phyloP scores from a whole-genome alignment of 192 early-diverging fungal species.

The Oehlia diaphana region DNA sequence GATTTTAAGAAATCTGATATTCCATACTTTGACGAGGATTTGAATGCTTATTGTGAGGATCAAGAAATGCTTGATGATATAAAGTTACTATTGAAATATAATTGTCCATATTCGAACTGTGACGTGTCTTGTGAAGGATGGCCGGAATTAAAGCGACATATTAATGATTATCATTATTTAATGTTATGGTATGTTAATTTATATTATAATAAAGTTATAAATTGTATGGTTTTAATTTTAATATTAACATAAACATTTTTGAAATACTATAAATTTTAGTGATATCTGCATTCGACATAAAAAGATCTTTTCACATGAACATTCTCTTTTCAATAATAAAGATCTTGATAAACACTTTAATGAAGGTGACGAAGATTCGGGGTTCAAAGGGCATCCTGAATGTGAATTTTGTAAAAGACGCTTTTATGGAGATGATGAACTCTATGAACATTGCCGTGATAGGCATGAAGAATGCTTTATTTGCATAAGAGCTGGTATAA shows the following conservation, averaged over 20 bases:
- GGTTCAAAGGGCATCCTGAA: slow-evolving; percentile 83
- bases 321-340: slow-evolving; percentile 76
- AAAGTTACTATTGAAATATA: slow-evolving; percentile 73
- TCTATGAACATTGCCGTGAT: slow-evolving; percentile 92
- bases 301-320: slow-evolving; percentile 93
- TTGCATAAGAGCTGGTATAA: slow-evolving; percentile 70
- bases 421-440: slow-evolving; percentile 91
- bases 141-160: slow-evolving; percentile 83
- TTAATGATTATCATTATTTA: slow-evolving; percentile 70
- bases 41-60: slow-evolving; percentile 76
- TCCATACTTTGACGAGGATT: slow-evolving; percentile 62
- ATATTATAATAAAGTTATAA: neutral
- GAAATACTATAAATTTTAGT: slow-evolving; percentile 41
- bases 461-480: slow-evolving; percentile 95
- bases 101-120: slow-evolving; percentile 87
- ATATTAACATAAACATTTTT: neutral
- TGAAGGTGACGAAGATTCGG: slow-evolving; percentile 67
- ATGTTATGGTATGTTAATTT: slow-evolving; percentile 65
- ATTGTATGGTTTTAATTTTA: neutral
- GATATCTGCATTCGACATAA: slow-evolving; percentile 88
- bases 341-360: slow-evolving; percentile 77
- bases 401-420: slow-evolving; percentile 84
- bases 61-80: slow-evolving; percentile 74
- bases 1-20: slow-evolving; percentile 53
- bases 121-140: slow-evolving; percentile 71